A percentile compares a stretch with the other conserved stretches of the same genome.
Evolutionary conservation across 108 stramenopile species (phyloP).

Genomic region (Seminavis robusta): DNA sequence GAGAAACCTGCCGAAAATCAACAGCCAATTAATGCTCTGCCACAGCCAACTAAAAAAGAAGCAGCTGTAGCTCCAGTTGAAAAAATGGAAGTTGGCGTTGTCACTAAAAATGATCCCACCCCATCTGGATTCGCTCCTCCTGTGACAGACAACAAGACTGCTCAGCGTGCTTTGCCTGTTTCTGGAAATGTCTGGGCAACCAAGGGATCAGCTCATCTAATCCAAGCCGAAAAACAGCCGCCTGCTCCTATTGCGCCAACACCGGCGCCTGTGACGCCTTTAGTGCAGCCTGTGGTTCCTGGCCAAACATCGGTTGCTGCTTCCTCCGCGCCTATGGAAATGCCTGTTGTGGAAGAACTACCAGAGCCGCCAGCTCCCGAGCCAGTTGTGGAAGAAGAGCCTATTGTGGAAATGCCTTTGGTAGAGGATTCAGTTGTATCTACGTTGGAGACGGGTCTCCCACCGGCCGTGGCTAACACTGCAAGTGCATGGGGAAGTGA

Average conservation of each 20-base stretch:
- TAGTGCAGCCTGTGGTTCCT: not conserved
- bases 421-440: no score
- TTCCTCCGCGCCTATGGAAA: slow-evolving; percentile 1
- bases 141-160: slow-evolving; percentile 7
- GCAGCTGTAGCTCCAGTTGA: slow-evolving; percentile 8
- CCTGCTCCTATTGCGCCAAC: slow-evolving; percentile 27
- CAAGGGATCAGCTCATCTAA: slow-evolving; percentile 82
- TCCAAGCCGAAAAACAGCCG: slow-evolving; percentile 63
- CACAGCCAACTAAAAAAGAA: slow-evolving; percentile 12
- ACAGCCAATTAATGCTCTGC: slow-evolving; percentile 14
- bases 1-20: slow-evolving; percentile 6
- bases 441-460: slow-evolving; percentile 11
- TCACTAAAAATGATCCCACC: slow-evolving; percentile 34
- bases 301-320: not conserved
- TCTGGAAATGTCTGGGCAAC: slow-evolving; percentile 87
- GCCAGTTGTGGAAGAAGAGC: no score
- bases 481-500: slow-evolving; percentile 14
- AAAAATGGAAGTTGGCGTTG: slow-evolving; percentile 30
- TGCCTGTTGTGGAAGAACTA: slow-evolving; percentile 3
- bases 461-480: slow-evolving; percentile 2
- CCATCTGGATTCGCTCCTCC: slow-evolving; percentile 31
- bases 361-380: slow-evolving; percentile 1
- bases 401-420: no score
- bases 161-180: slow-evolving; percentile 17
- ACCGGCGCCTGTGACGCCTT: not conserved